A percentile compares a stretch with the other conserved stretches of the same genome.
Conservation (phyloP, 2,329 filamentous ascomycete species). For the Colletotrichum falcatum region DNA sequence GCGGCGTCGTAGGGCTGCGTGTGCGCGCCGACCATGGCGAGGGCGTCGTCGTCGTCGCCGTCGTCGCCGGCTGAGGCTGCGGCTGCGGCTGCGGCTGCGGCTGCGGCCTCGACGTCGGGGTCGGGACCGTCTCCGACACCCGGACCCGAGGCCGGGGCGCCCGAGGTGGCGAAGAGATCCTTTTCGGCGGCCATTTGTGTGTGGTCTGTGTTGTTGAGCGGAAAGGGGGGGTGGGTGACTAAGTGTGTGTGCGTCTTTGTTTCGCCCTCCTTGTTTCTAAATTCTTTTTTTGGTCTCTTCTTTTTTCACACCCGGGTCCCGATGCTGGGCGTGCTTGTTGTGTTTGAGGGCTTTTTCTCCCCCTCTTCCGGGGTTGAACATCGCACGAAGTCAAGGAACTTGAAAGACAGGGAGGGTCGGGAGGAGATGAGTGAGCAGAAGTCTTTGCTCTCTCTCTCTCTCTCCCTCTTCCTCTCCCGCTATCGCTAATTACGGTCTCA, state of each 20-base stretch:
- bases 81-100: background rate
- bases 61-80: background rate
- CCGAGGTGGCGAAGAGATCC: conserved; percentile 7
- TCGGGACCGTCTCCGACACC: background rate
- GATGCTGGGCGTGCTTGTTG: background rate
- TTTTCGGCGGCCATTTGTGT: conserved; percentile 33
- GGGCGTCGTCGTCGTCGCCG: conserved; percentile 59
- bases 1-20: conserved; percentile 65
- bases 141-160: conserved; percentile 10
- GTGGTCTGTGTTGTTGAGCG: background rate
- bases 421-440: conserved; percentile 27
- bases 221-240: background rate
- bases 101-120: conserved; percentile 3
- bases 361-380: background rate
- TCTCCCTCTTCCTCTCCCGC: background rate
- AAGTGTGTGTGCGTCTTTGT: background rate
- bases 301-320: background rate
- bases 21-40: conserved; percentile 70
- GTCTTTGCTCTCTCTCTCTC: conserved; percentile 4
- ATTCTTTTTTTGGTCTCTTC: background rate
- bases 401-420: no score
- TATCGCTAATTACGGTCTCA: background rate
- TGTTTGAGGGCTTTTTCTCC: background rate
- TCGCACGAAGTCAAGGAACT: background rate
- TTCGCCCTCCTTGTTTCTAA: background rate